Evolutionary conservation across 495 filamentous ascomycete species (phyloP), one percentile per base, ranked within the genome.

Genomic region (Lentithecium fluviatile): DNA sequence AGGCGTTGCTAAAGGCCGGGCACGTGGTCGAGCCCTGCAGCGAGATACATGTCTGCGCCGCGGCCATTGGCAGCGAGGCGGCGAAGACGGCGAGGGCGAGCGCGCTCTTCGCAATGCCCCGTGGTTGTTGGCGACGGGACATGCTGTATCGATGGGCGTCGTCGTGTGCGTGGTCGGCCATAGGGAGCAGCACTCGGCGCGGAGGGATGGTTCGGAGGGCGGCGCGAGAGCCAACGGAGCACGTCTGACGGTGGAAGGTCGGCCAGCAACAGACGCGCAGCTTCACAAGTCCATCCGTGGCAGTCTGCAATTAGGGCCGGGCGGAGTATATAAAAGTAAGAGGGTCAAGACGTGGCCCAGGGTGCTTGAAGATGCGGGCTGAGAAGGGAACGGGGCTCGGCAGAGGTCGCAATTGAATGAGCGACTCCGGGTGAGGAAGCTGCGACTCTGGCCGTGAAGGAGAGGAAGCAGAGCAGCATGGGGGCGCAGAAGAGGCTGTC

Each of bases 1-100:
- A 94, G 1, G 95, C 84, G 36, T 81, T 72, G 68, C 83, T 85
- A 73, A 95, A 99, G 26, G 93, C 91, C 54, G 88, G 78, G 76
- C 95, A 99, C 54, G 81, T 77, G 20, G 82, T 89, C 23, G 95
- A 97, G 40, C 80, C 85, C 43, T 82, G 75, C 25, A 99, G 82
- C 19, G 93, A 83, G 54, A 99, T 84, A 70, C 95, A 99, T 19
- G 56, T 62, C 52, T 75, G 70, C 17, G 73, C 73, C 66, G 71
- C 65, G 12, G 69, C 29, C 10, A 58, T 26, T 0, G 70, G 73
- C 23, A 64, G 20, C 15, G 63, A 17, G 15, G 64, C 67, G 36
- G 67, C 54, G 59, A 69, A 49, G 38, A 62, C 10, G 13, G 64
- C 50, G 54, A 69, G 17, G 53, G 45, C 50, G 47, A 67, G 51